phyloP scores from a whole-genome alignment of 2,329 filamentous ascomycete species.

The Mycocentrospora acerina region DNA sequence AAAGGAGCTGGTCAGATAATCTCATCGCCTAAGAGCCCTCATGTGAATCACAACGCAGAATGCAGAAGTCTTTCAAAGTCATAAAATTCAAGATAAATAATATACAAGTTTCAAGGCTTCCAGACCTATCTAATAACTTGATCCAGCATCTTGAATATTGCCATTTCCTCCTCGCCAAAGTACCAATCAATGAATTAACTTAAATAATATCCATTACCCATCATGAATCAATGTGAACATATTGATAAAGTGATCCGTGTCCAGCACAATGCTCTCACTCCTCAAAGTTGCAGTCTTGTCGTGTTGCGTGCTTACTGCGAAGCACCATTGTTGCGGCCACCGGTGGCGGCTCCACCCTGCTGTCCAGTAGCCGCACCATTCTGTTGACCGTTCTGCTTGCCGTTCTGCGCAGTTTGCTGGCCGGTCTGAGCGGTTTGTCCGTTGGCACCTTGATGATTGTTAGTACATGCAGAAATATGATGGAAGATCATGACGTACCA shows the following conservation, averaged over 20 bases:
- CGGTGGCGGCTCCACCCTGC: background rate
- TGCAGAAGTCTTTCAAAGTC: too few species aligned
- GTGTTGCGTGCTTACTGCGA: constrained; percentile 1
- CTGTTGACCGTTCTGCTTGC: background rate
- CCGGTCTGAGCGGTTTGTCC: too few species aligned
- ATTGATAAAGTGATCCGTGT: constrained; percentile 8
- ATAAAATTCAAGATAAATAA: too few species aligned
- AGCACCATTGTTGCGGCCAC: background rate
- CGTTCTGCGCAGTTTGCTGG: background rate
- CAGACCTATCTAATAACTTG: too few species aligned
- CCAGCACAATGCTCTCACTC: constrained; percentile 11
- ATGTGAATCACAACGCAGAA: too few species aligned
- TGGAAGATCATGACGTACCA: too few species aligned
- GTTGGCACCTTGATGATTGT: too few species aligned
- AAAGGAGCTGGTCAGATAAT: too few species aligned
- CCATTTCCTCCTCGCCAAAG: background rate
- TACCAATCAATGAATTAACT: constrained; percentile 3
- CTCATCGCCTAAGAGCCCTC: too few species aligned
- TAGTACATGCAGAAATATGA: too few species aligned
- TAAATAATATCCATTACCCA: constrained; percentile 4
- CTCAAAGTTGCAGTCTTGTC: background rate
- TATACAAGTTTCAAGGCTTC: too few species aligned
- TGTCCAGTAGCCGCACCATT: background rate
- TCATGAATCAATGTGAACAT: constrained; percentile 1
- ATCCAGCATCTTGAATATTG: too few species aligned